Evolutionary conservation across 352 stramenopile genomes (phyloP), one percentile per base, ranked within the genome.

Genomic region (Aphanomyces cochlioides): DNA sequence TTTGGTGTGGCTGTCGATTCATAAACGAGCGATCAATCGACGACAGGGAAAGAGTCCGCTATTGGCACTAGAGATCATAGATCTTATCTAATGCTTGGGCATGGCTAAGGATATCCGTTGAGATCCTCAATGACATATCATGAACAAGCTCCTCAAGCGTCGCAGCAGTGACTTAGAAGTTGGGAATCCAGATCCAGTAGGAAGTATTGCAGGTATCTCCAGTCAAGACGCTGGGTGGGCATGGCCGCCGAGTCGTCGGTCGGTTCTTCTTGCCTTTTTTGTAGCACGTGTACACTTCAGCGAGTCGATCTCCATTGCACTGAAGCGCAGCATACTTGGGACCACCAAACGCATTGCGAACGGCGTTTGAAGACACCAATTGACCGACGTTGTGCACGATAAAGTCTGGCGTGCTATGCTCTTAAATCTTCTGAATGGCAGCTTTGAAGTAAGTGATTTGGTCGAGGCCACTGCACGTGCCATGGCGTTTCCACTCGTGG

Each of bases 401-500:
- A 41, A 91, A 58, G 40, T 75, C 54, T 0, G 87, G 87, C 48
- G 87, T 95, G 67, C 78, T 83, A 64, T 95, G 91, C 69, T 78
- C 79, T 37, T 75, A 50, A n/a, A 94, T 78, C 72, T 96, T 78
- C 43, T 87, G 75, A 15, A 98, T 75, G 17, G 90, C 90, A 28
- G 79, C 48, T 38, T 74, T 72, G 77, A 98, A 98, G 78, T 96
- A 98, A 39, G 80, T 77, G 45, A 87, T 68, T 75, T 97, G 86
- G 21, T 74, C 66, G 5, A 98, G 79, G 0, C 90, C 90, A 10
- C 88, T 95, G 79, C 93, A 98, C 56, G 93, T 98, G 39, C 93
- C 93, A 73, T 98, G 93, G 58, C 95, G 93, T 28, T 75, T 88
- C 93, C 93, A 98, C 74, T 98, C 93, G 75, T 98, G 93, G 66